Conservation (phyloP, 2,329 filamentous ascomycete genomes). For the Colletotrichum sp. region DNA sequence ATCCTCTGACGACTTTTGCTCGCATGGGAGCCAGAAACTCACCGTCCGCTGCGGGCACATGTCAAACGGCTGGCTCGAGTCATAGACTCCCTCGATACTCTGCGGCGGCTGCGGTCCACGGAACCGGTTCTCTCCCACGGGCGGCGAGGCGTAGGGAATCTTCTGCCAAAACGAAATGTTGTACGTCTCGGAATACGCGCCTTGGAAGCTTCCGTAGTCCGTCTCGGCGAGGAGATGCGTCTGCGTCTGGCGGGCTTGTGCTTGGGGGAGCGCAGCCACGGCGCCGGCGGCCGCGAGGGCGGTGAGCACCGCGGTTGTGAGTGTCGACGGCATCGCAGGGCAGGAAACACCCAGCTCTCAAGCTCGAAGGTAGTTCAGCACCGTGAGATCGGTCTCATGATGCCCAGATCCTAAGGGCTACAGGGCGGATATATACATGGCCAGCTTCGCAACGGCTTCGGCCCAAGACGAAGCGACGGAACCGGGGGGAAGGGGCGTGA, state of each 20-base stretch:
- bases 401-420: background rate
- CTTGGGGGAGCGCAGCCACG: background rate
- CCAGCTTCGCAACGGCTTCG: background rate
- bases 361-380: background rate
- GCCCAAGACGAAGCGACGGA: background rate
- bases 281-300: background rate
- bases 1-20: background rate
- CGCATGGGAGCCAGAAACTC: background rate
- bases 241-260: background rate
- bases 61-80: constrained; percentile 59
- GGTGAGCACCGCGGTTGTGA: background rate
- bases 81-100: constrained; percentile 52
- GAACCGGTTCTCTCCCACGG: constrained; percentile 62
- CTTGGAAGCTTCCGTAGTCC: constrained; percentile 57
- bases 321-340: background rate
- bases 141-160: constrained; percentile 66
- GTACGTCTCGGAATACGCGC: constrained; percentile 54
- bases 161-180: constrained; percentile 65
- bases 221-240: constrained; percentile 28
- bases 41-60: constrained; percentile 64
- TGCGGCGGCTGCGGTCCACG: constrained; percentile 62
- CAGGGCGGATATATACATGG: background rate
- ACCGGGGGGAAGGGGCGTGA: background rate
- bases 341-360: background rate
- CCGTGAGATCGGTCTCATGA: background rate